These are phyloP conservation scores for Aleurites moluccanus DNA, from an alignment of 441 rosid genomes.

Conservation along the genomic window DNA sequence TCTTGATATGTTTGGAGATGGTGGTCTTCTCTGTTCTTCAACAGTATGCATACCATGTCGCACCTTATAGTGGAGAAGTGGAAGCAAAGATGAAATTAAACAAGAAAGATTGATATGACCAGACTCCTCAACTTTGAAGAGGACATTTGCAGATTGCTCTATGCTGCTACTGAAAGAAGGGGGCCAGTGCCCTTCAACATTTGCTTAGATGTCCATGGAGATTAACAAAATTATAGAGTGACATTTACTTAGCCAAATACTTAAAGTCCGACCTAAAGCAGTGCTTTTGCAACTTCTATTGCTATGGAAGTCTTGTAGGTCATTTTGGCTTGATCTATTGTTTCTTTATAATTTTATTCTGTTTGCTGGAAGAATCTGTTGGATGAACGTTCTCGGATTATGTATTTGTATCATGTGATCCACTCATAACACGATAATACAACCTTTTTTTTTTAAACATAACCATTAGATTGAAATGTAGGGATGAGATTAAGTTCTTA, in stretches of 20 bases:
- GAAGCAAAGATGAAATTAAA: slow-evolving; percentile 44
- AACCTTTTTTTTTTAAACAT: not conserved
- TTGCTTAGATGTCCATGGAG: not conserved
- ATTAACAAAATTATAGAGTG: not conserved
- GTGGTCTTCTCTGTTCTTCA: slow-evolving; percentile 78
- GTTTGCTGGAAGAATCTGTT: not conserved
- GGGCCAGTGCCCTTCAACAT: not conserved
- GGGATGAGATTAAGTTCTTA: not conserved
- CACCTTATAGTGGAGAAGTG: slow-evolving; percentile 69
- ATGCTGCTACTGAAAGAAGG: not conserved
- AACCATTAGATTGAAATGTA: not conserved
- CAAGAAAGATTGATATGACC: slow-evolving; percentile 46
- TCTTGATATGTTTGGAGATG: slow-evolving; percentile 81
- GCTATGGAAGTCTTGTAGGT: not conserved
- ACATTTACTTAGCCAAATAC: not conserved
- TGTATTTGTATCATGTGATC: too few species aligned
- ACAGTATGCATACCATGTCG: slow-evolving; percentile 64
- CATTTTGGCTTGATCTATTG: slow-evolving; percentile 1
- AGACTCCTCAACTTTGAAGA: not conserved
- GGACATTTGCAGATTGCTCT: not conserved
- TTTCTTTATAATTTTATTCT: too few species aligned
- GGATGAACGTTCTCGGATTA: too few species aligned
- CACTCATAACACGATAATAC: not conserved
- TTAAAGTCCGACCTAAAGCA: not conserved
- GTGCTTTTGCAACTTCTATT: not conserved